A percentile compares a stretch with the other conserved stretches of the same genome.
Evolutionary conservation across 2,329 filamentous ascomycete species (phyloP).

Genomic region (Clarireedia paspali): DNA sequence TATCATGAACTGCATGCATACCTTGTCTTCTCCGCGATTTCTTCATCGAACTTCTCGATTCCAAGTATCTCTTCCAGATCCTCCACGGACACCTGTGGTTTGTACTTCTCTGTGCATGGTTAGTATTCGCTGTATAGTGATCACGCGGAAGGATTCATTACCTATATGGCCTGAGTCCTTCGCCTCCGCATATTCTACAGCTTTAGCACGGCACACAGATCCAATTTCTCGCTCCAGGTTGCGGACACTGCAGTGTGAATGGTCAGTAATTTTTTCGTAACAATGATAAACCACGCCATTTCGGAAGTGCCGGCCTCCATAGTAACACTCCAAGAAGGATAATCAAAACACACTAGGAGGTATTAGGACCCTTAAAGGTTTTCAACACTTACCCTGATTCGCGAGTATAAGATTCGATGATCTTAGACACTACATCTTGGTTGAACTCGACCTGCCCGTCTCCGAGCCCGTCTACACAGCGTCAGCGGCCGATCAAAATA

Average conservation of each 20-base stretch:
- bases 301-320: neutral
- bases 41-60: constrained; percentile 89
- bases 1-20: constrained; percentile 14
- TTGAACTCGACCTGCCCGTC: constrained; percentile 68
- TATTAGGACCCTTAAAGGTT: neutral
- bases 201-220: constrained; percentile 88
- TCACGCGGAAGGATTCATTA: constrained; percentile 9
- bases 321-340: neutral
- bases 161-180: constrained; percentile 57
- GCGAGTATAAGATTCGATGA: constrained; percentile 93
- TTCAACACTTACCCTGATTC: constrained; percentile 48
- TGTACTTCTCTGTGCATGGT: constrained; percentile 51
- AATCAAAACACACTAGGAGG: neutral
- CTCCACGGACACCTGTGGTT: constrained; percentile 61
- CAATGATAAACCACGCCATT: neutral
- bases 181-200: constrained; percentile 88
- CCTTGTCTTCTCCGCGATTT: constrained; percentile 77
- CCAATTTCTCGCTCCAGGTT: constrained; percentile 95
- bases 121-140: neutral
- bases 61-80: constrained; percentile 89
- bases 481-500: constrained; percentile 16
- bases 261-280: constrained; percentile 3
- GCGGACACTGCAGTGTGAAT: constrained; percentile 57
- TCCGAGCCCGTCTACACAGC: constrained; percentile 56
- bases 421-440: constrained; percentile 83